Percentiles rank a stretch among this genome's conserved stretches.
These are phyloP conservation scores for Ogataea populi-albae DNA, from an alignment of 805 yeast genomes.

Conservation along the genomic window DNA sequence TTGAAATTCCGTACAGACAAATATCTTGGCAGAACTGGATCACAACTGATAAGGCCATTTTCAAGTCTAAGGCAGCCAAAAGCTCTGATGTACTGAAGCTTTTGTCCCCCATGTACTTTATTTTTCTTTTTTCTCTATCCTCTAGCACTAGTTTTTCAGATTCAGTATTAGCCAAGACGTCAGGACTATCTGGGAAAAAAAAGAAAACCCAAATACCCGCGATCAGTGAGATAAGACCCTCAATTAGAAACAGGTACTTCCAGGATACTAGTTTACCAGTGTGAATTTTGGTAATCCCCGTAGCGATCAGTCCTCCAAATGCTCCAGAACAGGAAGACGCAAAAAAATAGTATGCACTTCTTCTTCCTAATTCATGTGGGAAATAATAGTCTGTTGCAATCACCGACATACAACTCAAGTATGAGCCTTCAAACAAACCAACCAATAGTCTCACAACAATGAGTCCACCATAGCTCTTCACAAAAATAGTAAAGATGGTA, in stretches of 20 bases:
- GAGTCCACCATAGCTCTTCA: slow-evolving; percentile 52
- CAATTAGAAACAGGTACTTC: slow-evolving; percentile 20
- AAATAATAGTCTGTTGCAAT: slow-evolving; percentile 62
- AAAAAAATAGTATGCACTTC: slow-evolving; percentile 48
- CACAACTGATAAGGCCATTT: slow-evolving; percentile 33
- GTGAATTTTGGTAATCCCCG: slow-evolving; percentile 29
- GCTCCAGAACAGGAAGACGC: slow-evolving; percentile 55
- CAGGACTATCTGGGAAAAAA: slow-evolving; percentile 12
- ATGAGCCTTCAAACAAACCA: slow-evolving; percentile 65
- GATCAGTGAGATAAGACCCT: slow-evolving; percentile 12
- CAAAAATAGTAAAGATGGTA: slow-evolving; percentile 44
- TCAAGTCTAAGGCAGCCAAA: slow-evolving; percentile 37
- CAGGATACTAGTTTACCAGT: slow-evolving; percentile 17
- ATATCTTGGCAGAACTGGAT: slow-evolving; percentile 46
- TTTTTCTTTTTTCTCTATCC: slow-evolving; percentile 7
- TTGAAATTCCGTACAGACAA: slow-evolving; percentile 40
- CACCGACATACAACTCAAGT: slow-evolving; percentile 74
- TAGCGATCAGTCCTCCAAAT: slow-evolving; percentile 52
- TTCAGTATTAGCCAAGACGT: slow-evolving; percentile 6
- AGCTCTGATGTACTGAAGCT: slow-evolving; percentile 17
- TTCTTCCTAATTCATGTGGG: slow-evolving; percentile 46
- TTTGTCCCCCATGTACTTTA: slow-evolving; percentile 7
- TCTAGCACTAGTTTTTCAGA: slow-evolving; percentile 9
- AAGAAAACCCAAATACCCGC: slow-evolving; percentile 10
- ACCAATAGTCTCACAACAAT: slow-evolving; percentile 62